Base-by-base conservation (phyloP, 2,329 filamentous ascomycete species). In the Stagonosporopsis cucurbitacearum region DNA sequence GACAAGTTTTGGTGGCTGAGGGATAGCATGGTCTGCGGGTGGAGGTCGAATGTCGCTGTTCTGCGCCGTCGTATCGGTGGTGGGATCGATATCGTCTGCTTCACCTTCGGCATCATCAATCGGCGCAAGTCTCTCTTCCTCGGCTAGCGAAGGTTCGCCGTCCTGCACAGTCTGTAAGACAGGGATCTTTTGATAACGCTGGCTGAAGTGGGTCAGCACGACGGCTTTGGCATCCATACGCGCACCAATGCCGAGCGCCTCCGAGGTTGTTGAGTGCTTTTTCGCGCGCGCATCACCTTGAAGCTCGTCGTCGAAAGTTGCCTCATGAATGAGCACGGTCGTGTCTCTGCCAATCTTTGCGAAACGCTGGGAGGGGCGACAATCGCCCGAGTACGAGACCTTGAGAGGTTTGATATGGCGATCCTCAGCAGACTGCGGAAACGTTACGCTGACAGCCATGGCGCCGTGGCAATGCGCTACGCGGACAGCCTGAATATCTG, bases 371-470 rank as follows among this genome's bases (percentile, higher is more conserved):
- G 64, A 67, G 2, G 95, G 95, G 6, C 95, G 85, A 73, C 94
- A 98, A 79, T 99, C 95, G 52, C 95, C 95, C 4, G 91, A 96
- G 78, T 96, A 99, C 41, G 92, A 91, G 54, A 96, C 82, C 72
- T 94, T 95, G 73, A 99, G 89, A 4, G 73, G 73, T 87, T 89
- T 66, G 13, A 65, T 56, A 19, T 51, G 39, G 15, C 41, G 54
- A 33, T 68, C 64, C 1, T 59, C 47, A 3, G 60, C 17, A 3
- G 64, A 60, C 1, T 86, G 86, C 0, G 89, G 85, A 75, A 94
- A 94, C 9, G 90, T 90, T 20, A 98, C 79, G 19, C 88, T 87
- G 2, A 89, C 86, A 0, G 89, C 95, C 70, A 90, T 85, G 1
- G 95, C 86, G 25, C 87, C 87, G 65, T 85, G 82, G 79, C 95